Base-by-base conservation (phyloP, 768 basidiomycete genomes). In the Termitomyces sp. region DNA sequence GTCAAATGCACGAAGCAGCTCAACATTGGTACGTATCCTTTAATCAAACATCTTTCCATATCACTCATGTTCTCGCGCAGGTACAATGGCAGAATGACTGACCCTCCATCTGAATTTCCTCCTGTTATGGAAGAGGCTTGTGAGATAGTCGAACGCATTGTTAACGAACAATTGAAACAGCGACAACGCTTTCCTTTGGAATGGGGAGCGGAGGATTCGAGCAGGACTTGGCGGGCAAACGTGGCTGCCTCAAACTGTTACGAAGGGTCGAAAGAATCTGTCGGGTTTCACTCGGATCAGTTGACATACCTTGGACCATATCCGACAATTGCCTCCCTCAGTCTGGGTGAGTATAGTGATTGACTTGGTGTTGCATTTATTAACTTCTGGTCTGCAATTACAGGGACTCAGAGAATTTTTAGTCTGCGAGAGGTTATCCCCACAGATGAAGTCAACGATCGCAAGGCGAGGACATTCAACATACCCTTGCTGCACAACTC, bases 161-260 rank as follows among this genome's bases (percentile, higher is more conserved):
- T 93, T 22, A 89, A 89, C 56, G 75, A 77, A 18, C 87, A 90
- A 66, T 76, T 92, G 70, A 74, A 68, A 56, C 83, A 78, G 63
- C 78, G 89, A 48, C 57, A 72, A 47, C 82, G 81, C 7, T 86
- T 80, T 66, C 76, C 79, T 3, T 70, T 87, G 5, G 91, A 93
- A 68, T 93, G 89, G 88, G 75, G 66, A 23, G 75, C 72, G 1
- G 69, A 62, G 51, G 57, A 54, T 18, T 56, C 41, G 23, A 62
- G 48, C 13, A 63, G 63, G 27, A 60, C 57, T 7, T 93, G 91
- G 91, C 75, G 81, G 50, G 91, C 91, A 1, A 93, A 92, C 60
- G 90, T 93, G 22, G 91, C 91, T 3, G 91, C 90, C 1, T 83
- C 90, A 3, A 93, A 93, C 61, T 87, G 90, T 60, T 93, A 93